Evolutionary conservation across 139 green algal species (phyloP).

Genomic region (Chlorella sorokiniana): DNA sequence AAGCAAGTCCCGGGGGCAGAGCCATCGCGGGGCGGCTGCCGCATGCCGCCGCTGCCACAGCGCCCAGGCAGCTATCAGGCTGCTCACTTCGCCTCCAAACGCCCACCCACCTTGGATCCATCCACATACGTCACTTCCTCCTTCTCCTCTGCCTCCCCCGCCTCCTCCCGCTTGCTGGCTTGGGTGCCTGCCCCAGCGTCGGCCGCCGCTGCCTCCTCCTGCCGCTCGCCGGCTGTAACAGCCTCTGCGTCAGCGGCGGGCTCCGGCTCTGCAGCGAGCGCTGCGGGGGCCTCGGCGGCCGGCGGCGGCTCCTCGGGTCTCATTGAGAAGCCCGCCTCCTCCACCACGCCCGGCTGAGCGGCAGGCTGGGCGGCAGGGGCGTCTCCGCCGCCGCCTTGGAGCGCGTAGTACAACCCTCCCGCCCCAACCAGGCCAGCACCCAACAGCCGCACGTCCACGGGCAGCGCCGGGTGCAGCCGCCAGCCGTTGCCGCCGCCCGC

Average conservation of each 20-base stretch:
- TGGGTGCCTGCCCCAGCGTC: neutral
- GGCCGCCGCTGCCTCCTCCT: neutral
- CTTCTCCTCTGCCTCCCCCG: conserved; percentile 9
- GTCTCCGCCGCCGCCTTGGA: neutral
- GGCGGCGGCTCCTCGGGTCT: neutral
- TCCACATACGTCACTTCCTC: conserved; percentile 25
- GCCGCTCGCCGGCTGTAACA: neutral
- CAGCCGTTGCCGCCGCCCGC: conserved; percentile 21
- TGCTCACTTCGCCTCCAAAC: too few species aligned
- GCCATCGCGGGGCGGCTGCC: neutral
- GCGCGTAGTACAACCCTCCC: neutral
- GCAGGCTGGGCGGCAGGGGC: neutral
- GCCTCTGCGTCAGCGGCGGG: neutral
- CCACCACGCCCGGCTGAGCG: conserved; percentile 14
- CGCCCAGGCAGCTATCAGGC: neutral
- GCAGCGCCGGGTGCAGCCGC: conserved; percentile 29
- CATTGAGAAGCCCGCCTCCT: neutral
- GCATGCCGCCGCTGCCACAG: neutral
- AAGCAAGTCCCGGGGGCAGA: too few species aligned
- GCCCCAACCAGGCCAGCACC: conserved; percentile 6
- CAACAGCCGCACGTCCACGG: conserved; percentile 41
- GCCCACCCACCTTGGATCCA: neutral
- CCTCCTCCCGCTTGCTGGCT: neutral
- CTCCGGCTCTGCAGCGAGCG: neutral
- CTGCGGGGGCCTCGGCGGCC: neutral